A percentile compares a stretch with the other conserved stretches of the same genome.
Conservation (phyloP, 2,329 filamentous ascomycete species). For the Aureobasidium sp. region DNA sequence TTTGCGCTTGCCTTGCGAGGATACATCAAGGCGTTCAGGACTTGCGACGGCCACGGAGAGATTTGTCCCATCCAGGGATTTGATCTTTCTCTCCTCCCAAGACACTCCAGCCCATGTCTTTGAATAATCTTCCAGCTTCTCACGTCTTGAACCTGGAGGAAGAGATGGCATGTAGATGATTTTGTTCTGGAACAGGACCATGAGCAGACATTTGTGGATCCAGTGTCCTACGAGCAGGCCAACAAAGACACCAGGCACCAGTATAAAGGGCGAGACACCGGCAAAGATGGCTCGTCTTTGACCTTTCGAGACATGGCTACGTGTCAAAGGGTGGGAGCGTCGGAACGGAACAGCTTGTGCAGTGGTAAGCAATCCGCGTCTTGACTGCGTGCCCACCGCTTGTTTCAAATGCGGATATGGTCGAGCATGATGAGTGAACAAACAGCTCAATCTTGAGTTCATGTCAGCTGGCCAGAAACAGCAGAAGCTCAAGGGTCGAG, state of each 20-base stretch:
- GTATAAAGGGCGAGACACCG: slow-evolving; percentile 35
- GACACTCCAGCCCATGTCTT: slow-evolving; percentile 52
- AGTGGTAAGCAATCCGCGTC: not conserved
- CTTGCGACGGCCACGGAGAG: slow-evolving; percentile 53
- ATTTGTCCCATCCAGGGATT: slow-evolving; percentile 57
- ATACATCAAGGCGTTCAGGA: not conserved
- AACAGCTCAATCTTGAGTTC: not conserved
- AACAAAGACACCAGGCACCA: slow-evolving; percentile 59
- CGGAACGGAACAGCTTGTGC: not conserved
- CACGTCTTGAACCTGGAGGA: slow-evolving; percentile 60
- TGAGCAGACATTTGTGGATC: slow-evolving; percentile 61
- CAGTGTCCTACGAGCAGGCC: slow-evolving; percentile 60
- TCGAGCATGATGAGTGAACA: not conserved
- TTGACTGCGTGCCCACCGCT: not conserved
- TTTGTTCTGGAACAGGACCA: slow-evolving; percentile 71
- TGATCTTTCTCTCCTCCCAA: slow-evolving; percentile 60
- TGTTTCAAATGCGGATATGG: not conserved
- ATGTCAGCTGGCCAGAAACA: not conserved
- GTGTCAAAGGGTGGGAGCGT: not conserved
- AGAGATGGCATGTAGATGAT: slow-evolving; percentile 76
- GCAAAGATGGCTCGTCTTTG: slow-evolving; percentile 21
- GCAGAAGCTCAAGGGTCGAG: not conserved
- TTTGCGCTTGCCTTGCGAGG: not conserved
- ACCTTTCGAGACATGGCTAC: not conserved
- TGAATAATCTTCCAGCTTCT: slow-evolving; percentile 60